These are phyloP conservation scores for Gigaspora rosea DNA, from an alignment of 192 early-diverging fungal genomes.

Conservation along the genomic window DNA sequence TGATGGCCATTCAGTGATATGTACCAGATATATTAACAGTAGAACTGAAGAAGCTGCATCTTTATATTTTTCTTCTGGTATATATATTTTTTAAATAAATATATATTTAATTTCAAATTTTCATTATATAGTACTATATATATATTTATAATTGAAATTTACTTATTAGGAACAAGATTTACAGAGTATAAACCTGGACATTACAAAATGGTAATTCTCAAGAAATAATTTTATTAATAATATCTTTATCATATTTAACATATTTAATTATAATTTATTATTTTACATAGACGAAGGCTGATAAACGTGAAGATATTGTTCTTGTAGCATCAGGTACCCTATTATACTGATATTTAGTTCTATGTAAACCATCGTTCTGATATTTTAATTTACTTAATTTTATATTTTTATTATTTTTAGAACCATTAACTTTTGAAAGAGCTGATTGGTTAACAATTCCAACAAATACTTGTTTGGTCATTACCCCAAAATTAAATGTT, in stretches of 20 bases:
- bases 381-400: background rate
- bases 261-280: background rate
- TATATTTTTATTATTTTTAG: slow-evolving; percentile 29
- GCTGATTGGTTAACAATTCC: slow-evolving; percentile 82
- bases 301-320: slow-evolving; percentile 79
- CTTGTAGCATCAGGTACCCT: slow-evolving; percentile 68
- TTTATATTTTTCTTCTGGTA: slow-evolving; percentile 74
- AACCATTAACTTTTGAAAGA: slow-evolving; percentile 80
- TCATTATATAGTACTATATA: background rate
- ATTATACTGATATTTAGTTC: background rate
- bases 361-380: background rate
- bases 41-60: slow-evolving; percentile 68
- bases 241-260: background rate
- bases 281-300: slow-evolving; percentile 46
- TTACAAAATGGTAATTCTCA: slow-evolving; percentile 60
- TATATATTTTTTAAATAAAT: background rate
- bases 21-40: slow-evolving; percentile 75
- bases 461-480: slow-evolving; percentile 71
- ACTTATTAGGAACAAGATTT: slow-evolving; percentile 60
- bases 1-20: slow-evolving; percentile 75
- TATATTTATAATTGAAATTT: too few relatives aligned
- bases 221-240: background rate
- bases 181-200: slow-evolving; percentile 63
- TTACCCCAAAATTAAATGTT: slow-evolving; percentile 77
- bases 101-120: background rate